Conservation (phyloP, 2,329 filamentous ascomycete genomes). For the Aspergillus oerlinghausenensis region DNA sequence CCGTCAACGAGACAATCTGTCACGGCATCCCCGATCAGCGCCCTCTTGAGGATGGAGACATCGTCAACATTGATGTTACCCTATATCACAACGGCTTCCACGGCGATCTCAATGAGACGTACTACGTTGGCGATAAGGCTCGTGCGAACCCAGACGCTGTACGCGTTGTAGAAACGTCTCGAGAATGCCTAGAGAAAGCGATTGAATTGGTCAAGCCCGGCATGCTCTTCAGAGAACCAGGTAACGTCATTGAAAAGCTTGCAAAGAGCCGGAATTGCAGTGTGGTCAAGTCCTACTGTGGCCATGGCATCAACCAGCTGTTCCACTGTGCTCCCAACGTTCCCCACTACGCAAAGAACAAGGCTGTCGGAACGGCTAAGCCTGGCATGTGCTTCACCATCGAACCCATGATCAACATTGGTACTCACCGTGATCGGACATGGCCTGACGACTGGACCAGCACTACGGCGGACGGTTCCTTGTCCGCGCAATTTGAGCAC, state of each 20-base stretch:
- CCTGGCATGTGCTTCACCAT: constrained; percentile 98
- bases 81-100: constrained; percentile 94
- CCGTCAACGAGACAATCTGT: constrained; percentile 94
- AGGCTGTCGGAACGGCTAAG: constrained; percentile 90
- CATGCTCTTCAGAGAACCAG: constrained; percentile 85
- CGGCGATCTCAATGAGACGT: constrained; percentile 95
- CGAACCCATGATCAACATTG: constrained; percentile 95
- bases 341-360: constrained; percentile 97
- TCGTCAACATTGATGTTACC: constrained; percentile 93
- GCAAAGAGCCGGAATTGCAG: constrained; percentile 82
- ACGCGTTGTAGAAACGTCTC: constrained; percentile 81
- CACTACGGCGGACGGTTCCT: constrained; percentile 81
- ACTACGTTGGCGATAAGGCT: constrained; percentile 91
- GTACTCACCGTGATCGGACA: constrained; percentile 85
- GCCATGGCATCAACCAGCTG: constrained; percentile 87
- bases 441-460: constrained; percentile 99
- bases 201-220: constrained; percentile 92
- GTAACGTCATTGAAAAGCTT: constrained; percentile 91
- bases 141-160: constrained; percentile 79
- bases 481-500: constrained; percentile 93
- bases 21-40: constrained; percentile 96
- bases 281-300: constrained; percentile 93
- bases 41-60: constrained; percentile 83
- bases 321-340: constrained; percentile 95
- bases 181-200: constrained; percentile 84